A percentile compares a stretch with the other conserved stretches of the same genome.
Evolutionary conservation across 1,284 basidiomycete genomes (phyloP).

Genomic region (Moesziomyces parantarcticus): DNA sequence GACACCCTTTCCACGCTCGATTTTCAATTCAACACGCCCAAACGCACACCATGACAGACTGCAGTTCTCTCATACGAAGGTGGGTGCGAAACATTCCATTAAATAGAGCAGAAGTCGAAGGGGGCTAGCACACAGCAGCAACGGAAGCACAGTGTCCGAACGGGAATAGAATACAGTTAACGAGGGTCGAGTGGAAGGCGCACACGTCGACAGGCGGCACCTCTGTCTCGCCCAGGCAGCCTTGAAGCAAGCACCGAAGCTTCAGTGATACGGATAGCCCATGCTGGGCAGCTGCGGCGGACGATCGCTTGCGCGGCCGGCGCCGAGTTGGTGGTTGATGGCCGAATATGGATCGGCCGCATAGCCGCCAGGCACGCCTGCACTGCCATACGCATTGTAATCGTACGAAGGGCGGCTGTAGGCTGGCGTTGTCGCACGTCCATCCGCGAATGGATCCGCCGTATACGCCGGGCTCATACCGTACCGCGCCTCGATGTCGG

Average conservation of each 20-base stretch:
- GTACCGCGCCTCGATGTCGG: slow-evolving; percentile 55
- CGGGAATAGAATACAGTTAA: neutral
- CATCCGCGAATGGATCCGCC: slow-evolving; percentile 38
- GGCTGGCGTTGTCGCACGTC: slow-evolving; percentile 17
- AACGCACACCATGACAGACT: too few relatives aligned
- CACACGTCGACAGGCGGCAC: too few relatives aligned
- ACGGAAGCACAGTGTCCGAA: neutral
- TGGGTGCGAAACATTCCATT: neutral
- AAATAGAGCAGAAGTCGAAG: neutral
- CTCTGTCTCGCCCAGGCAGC: too few relatives aligned
- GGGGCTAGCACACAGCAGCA: neutral
- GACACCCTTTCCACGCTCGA: too few relatives aligned
- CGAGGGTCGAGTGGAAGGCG: too few relatives aligned
- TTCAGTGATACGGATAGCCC: slow-evolving; percentile 31
- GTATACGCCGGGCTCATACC: slow-evolving; percentile 36
- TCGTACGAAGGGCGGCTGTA: slow-evolving; percentile 47
- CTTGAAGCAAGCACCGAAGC: neutral
- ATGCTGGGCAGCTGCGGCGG: slow-evolving; percentile 50
- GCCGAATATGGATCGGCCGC: slow-evolving; percentile 44
- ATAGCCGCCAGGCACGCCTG: slow-evolving; percentile 20
- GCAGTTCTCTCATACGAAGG: too few relatives aligned
- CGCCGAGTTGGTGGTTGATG: slow-evolving; percentile 44
- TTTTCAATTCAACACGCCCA: too few relatives aligned
- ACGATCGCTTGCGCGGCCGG: slow-evolving; percentile 11
- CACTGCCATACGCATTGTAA: slow-evolving; percentile 34